These are phyloP conservation scores for Bruguiera gymnorhiza DNA, from an alignment of 345 rosid species.

Conservation along the genomic window DNA sequence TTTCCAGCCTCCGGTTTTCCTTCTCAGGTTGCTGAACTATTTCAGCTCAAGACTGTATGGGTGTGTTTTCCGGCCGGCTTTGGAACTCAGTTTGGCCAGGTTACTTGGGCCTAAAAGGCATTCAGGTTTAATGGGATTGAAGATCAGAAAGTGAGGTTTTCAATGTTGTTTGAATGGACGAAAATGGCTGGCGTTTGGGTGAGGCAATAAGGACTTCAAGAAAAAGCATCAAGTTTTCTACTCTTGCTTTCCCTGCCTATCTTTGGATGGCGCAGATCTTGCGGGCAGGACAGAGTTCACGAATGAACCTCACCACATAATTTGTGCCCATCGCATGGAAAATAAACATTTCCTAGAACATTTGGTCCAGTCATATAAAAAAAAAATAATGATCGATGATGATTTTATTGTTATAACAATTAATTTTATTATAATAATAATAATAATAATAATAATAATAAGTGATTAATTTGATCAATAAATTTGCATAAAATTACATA, in stretches of 20 bases:
- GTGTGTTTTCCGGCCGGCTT: slow-evolving; percentile 49
- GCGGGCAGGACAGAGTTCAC: no score
- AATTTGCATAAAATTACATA: no score
- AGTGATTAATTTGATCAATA: no score
- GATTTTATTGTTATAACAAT: no score
- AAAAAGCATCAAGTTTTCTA: neutral
- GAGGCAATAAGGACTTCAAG: neutral
- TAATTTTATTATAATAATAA: no score
- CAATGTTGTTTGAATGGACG: slow-evolving; percentile 19
- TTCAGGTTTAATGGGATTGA: neutral
- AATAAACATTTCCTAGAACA: no score
- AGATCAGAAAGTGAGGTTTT: slow-evolving; percentile 8
- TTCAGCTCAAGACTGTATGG: neutral
- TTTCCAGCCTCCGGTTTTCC: slow-evolving; percentile 8
- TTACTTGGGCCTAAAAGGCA: neutral
- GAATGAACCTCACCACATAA: no score
- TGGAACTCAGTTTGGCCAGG: slow-evolving; percentile 12
- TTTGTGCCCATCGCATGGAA: no score
- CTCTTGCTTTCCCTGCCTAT: neutral
- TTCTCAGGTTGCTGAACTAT: neutral
- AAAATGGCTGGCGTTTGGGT: slow-evolving; percentile 17
- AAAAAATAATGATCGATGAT: no score
- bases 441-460: no score
- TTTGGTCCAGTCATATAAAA: no score
- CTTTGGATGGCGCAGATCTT: no score